Evolutionary conservation across 352 stramenopile genomes (phyloP), one percentile per base, ranked within the genome.

Genomic region (Aphanomyces astaci): DNA sequence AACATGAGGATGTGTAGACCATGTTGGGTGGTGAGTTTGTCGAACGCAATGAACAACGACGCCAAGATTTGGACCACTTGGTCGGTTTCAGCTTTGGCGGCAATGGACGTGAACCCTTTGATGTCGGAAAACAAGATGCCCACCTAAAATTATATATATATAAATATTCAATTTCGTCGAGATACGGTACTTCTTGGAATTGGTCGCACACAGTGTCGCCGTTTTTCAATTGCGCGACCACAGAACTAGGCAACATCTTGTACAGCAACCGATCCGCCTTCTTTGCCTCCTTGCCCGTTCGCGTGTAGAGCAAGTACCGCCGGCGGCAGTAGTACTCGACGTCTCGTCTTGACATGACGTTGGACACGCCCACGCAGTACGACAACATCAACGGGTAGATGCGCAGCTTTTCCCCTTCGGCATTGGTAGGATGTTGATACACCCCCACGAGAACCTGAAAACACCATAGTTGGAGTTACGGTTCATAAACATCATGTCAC

Each of bases 81-180:
- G 2, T 82, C 79, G 0, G 89, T 89, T 27, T 89, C 81, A 17
- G 92, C 78, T 55, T 89, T 76, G 5, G 79, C 90, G 4, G 85
- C 88, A 64, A 97, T 96, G 4, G 86, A 92, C 13, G 91, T 97
- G 72, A 97, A 97, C 0, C 87, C 89, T 33, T 95, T 94, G 65
- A 96, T 96, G 62, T 96, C 89, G 1, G 80, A 94, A 67, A 97
- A 97, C 1, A 98, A 66, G 27, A 97, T 92, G 0, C 86, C 84
- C 3, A 95, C 84, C 62, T 68, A 66, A 13, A 17, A 15, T 11
- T 25, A 25, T n/a, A n/a, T n/a, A n/a, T n/a, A n/a, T n/a, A n/a
- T n/a, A 17, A 9, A 46, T 7, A 1, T 17, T 4, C 9, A 64
- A 64, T 25, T 17, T 59, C 24, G 11, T 19, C 4, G 2, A 17